phyloP scores from a whole-genome alignment of 257 asterid genomes.

The Solanum paucissectum region DNA sequence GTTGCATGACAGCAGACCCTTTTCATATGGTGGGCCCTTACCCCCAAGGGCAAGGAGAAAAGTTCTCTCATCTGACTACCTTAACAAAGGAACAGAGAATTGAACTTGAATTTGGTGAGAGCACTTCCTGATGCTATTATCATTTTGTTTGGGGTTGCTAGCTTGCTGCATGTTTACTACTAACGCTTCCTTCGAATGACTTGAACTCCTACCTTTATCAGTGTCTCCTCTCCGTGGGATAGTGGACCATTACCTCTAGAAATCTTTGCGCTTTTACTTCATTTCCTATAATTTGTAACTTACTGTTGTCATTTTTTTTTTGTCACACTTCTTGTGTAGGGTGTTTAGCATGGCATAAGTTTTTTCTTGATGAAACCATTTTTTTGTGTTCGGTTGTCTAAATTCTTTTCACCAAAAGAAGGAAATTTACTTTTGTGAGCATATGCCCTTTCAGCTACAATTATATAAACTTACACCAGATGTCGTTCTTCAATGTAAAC shows the following conservation, averaged over 20 bases:
- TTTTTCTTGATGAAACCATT: not conserved
- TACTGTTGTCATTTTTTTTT: not conserved
- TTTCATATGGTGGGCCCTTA: slow-evolving; percentile 33
- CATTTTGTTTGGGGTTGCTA: not conserved
- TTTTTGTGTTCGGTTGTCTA: not conserved
- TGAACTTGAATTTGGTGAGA: slow-evolving; percentile 42
- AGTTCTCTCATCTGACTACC: slow-evolving; percentile 20
- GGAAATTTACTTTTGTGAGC: not conserved
- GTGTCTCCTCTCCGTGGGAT: not conserved
- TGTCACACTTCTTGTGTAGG: not conserved
- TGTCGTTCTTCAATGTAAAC: not conserved
- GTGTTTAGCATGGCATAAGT: not conserved
- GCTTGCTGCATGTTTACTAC: not conserved
- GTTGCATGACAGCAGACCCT: slow-evolving; percentile 35
- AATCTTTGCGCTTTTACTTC: not conserved
- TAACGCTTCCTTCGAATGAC: not conserved
- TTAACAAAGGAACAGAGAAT: slow-evolving; percentile 25
- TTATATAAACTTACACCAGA: not conserved
- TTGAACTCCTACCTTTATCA: not conserved
- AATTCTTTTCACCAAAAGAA: not conserved
- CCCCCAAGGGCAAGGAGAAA: slow-evolving; percentile 27
- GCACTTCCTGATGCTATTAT: not conserved
- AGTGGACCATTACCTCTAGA: not conserved
- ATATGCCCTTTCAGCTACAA: not conserved
- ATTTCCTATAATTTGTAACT: not conserved